These are phyloP conservation scores for Pseudogymnoascus verrucosus DNA, from an alignment of 2,329 filamentous ascomycete genomes.

Conservation along the genomic window DNA sequence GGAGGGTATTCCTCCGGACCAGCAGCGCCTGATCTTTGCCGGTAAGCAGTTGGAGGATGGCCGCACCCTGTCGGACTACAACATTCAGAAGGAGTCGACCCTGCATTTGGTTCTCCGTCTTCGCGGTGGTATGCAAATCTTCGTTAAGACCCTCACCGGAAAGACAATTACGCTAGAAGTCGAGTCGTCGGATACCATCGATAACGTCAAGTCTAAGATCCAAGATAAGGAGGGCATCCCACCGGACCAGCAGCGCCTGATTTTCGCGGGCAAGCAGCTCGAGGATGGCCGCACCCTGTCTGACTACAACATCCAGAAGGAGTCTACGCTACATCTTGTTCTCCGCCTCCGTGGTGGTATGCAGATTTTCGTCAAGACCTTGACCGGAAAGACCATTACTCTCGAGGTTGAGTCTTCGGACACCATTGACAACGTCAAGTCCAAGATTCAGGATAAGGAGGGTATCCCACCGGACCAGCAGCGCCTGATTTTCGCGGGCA, in stretches of 20 bases:
- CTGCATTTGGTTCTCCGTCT: constrained; percentile 64
- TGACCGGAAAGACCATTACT: constrained; percentile 64
- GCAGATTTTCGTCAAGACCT: constrained; percentile 65
- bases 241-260: constrained; percentile 61
- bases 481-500: constrained; percentile 62
- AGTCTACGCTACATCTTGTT: constrained; percentile 63
- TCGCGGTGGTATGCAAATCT: constrained; percentile 67
- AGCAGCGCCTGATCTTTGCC: constrained; percentile 63
- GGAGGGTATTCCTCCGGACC: constrained; percentile 63
- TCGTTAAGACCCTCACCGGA: constrained; percentile 62
- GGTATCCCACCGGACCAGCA: constrained; percentile 67
- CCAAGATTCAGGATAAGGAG: constrained; percentile 65
- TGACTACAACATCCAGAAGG: constrained; percentile 82
- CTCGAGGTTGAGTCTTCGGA: constrained; percentile 60
- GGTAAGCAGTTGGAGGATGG: constrained; percentile 69
- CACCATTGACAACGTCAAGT: constrained; percentile 66
- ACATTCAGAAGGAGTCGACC: constrained; percentile 74
- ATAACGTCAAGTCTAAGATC: constrained; percentile 65
- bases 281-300: constrained; percentile 70
- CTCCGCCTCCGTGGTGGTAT: constrained; percentile 66
- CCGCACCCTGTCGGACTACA: constrained; percentile 77
- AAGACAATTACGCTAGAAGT: constrained; percentile 64
- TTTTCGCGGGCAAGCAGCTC: constrained; percentile 63
- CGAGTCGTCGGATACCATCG: constrained; percentile 61
- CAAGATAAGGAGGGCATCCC: constrained; percentile 66